These are phyloP conservation scores for Pestalotiopsis sp. DNA, from an alignment of 2,329 filamentous ascomycete species.

Conservation along the genomic window DNA sequence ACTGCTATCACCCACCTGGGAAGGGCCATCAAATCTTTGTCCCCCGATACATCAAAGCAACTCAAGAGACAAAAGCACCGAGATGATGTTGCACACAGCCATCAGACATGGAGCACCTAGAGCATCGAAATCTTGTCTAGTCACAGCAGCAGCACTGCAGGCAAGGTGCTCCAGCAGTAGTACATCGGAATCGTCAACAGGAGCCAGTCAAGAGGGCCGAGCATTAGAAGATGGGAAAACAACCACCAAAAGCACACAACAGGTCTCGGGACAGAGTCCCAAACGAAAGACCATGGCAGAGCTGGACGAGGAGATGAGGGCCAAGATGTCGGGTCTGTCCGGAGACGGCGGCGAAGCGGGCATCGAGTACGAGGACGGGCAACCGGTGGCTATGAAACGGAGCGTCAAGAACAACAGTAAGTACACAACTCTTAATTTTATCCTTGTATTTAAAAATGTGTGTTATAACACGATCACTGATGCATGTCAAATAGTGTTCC, in stretches of 20 bases:
- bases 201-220: background rate
- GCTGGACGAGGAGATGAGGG: constrained; percentile 66
- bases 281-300: constrained; percentile 60
- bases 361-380: constrained; percentile 75
- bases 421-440: background rate
- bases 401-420: constrained; percentile 66
- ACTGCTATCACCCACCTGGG: background rate
- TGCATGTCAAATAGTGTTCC: too few relatives aligned
- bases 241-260: background rate
- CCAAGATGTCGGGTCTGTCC: constrained; percentile 66
- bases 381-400: constrained; percentile 72
- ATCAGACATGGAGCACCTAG: background rate
- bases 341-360: constrained; percentile 73
- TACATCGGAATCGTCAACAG: background rate
- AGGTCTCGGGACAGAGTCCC: background rate
- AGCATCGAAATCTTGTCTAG: too few relatives aligned
- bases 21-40: background rate
- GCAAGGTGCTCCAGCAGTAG: background rate
- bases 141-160: background rate
- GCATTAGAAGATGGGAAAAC: background rate
- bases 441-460: too few relatives aligned
- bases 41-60: background rate
- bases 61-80: too few relatives aligned
- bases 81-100: background rate
- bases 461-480: too few relatives aligned